Conservation (phyloP, 2,329 filamentous ascomycete species). For the Endocalyx cinctus region DNA sequence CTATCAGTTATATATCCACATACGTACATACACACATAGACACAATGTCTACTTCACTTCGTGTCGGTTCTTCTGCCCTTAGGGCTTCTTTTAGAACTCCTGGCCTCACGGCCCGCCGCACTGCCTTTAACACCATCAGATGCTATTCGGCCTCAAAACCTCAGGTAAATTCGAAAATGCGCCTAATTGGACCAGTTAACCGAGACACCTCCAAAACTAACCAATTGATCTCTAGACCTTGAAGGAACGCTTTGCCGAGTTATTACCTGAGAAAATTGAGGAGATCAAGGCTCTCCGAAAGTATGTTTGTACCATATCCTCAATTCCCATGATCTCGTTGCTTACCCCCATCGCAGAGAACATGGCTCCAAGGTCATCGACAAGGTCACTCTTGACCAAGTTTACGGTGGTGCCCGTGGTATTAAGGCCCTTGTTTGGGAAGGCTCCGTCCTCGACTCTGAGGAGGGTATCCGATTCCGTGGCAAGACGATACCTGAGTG, state of each 20-base stretch:
- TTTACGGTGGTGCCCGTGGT: constrained; percentile 97
- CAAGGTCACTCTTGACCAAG: constrained; percentile 98
- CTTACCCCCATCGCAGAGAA: constrained; percentile 56
- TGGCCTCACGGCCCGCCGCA: constrained; percentile 62
- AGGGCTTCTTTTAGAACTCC: constrained; percentile 68
- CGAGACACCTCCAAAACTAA: constrained; percentile 16
- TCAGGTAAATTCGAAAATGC: constrained; percentile 55
- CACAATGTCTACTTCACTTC: constrained; percentile 82
- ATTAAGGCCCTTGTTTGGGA: constrained; percentile 99
- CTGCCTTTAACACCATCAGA: constrained; percentile 77
- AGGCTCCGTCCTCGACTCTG: constrained; percentile 93
- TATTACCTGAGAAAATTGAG: constrained; percentile 93
- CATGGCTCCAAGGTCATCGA: constrained; percentile 92
- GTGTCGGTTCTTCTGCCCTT: constrained; percentile 76
- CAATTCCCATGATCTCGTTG: constrained; percentile 10
- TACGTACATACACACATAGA: too few species aligned
- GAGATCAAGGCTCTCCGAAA: constrained; percentile 98
- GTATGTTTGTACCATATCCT: constrained; percentile 48
- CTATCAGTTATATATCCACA: constrained; percentile 1
- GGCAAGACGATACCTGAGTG: constrained; percentile 99
- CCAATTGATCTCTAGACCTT: constrained; percentile 59
- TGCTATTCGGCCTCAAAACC: constrained; percentile 86
- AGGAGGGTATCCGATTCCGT: constrained; percentile 99
- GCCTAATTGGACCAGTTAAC: constrained; percentile 11
- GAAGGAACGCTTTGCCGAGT: constrained; percentile 97